Conservation (phyloP, 148 eudicot species). For the Nyssa sinensis region DNA sequence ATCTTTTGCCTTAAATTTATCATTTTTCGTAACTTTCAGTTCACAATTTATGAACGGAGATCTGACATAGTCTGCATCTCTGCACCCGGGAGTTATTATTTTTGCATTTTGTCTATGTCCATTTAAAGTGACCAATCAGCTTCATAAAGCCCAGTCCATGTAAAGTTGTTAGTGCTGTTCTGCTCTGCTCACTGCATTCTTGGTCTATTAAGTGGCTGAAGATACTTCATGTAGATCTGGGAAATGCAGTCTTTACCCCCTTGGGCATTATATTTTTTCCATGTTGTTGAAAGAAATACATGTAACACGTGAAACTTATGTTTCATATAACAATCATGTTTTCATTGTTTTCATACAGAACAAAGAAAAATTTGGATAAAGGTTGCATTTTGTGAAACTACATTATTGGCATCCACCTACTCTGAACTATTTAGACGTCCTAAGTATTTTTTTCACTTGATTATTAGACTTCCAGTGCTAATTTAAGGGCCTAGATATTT, state of each 20-base stretch:
- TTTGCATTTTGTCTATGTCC: neutral
- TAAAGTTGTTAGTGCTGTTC: neutral
- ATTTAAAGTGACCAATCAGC: neutral
- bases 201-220: neutral
- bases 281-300: too few species aligned
- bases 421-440: neutral
- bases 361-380: too few species aligned
- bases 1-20: slow-evolving; percentile 3
- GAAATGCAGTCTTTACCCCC: neutral
- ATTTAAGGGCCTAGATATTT: neutral
- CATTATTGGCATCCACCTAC: neutral
- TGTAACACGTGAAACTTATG: too few species aligned
- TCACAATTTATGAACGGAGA: neutral
- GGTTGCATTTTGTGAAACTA: slow-evolving; percentile 8
- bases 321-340: too few species aligned
- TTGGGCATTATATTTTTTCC: neutral
- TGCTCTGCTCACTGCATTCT: neutral
- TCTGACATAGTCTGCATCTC: neutral
- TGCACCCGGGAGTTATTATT: neutral
- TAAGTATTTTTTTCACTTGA: neutral
- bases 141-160: neutral
- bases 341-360: too few species aligned
- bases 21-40: neutral
- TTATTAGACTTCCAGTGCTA: neutral
- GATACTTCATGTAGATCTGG: neutral